phyloP scores from a whole-genome alignment of 495 filamentous ascomycete genomes.

The Bathelium albidoporum region DNA sequence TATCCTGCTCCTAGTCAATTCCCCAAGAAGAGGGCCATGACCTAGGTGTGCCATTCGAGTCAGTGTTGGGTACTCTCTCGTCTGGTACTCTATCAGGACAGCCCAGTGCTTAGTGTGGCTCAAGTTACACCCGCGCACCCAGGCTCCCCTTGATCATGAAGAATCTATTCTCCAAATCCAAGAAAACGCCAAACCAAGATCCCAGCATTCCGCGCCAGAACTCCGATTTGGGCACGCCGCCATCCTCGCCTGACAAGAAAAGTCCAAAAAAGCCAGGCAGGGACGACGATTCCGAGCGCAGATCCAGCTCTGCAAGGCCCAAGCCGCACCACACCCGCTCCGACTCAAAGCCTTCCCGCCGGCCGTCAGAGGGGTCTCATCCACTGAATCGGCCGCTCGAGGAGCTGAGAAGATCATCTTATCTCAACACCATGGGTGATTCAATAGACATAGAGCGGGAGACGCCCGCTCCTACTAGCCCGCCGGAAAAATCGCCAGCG shows the following conservation, averaged over 20 bases:
- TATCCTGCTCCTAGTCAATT: neutral
- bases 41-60: neutral
- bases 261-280: neutral
- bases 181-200: slow-evolving; percentile 2
- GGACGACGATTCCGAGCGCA: neutral
- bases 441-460: slow-evolving; percentile 25
- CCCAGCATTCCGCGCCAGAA: neutral
- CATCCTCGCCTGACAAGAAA: slow-evolving; percentile 4
- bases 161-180: slow-evolving; percentile 6
- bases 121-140: neutral
- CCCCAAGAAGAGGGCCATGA: neutral
- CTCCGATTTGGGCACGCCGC: neutral
- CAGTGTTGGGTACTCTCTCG: neutral
- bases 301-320: neutral
- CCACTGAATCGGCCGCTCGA: slow-evolving; percentile 82
- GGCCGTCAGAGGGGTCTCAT: slow-evolving; percentile 46
- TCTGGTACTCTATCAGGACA: neutral
- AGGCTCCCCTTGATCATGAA: slow-evolving; percentile 4
- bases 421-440: slow-evolving; percentile 36
- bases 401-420: slow-evolving; percentile 61
- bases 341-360: slow-evolving; percentile 1
- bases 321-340: neutral
- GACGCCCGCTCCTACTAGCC: slow-evolving; percentile 17
- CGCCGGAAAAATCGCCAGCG: slow-evolving; percentile 23
- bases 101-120: neutral